Conservation (phyloP, 164 flowering plant genomes). For the Protea cynaroides region DNA sequence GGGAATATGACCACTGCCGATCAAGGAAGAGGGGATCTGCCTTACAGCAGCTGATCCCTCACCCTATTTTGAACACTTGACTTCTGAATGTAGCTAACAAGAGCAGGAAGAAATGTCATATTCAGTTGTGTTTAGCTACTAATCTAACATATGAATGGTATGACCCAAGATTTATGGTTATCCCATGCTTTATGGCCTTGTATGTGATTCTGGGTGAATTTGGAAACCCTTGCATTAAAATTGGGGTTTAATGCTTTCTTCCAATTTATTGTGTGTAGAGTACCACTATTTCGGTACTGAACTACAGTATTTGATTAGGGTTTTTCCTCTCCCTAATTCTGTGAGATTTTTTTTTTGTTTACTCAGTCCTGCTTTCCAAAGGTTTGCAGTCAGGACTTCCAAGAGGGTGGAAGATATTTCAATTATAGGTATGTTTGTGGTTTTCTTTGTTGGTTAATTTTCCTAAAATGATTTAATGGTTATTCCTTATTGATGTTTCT, state of each 20-base stretch:
- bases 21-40: too few relatives aligned
- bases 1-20: too few relatives aligned
- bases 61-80: too few relatives aligned
- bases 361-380: slow-evolving; percentile 66
- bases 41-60: too few relatives aligned
- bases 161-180: too few relatives aligned
- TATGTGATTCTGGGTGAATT: too few relatives aligned
- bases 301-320: not conserved
- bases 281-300: too few relatives aligned
- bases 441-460: not conserved
- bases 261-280: not conserved
- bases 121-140: too few relatives aligned
- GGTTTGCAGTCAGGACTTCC: slow-evolving; percentile 92
- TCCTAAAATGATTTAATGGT: not conserved
- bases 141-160: too few relatives aligned
- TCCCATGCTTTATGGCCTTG: too few relatives aligned
- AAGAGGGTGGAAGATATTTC: slow-evolving; percentile 50
- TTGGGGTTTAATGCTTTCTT: not conserved
- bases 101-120: too few relatives aligned
- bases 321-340: not conserved
- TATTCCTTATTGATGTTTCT: not conserved
- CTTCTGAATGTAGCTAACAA: too few relatives aligned
- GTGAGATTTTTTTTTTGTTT: not conserved
- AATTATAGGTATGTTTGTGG: slow-evolving; percentile 26
- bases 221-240: not conserved